Conservation (phyloP, 2,329 filamentous ascomycete genomes). For the Colletotrichum liaoningense region DNA sequence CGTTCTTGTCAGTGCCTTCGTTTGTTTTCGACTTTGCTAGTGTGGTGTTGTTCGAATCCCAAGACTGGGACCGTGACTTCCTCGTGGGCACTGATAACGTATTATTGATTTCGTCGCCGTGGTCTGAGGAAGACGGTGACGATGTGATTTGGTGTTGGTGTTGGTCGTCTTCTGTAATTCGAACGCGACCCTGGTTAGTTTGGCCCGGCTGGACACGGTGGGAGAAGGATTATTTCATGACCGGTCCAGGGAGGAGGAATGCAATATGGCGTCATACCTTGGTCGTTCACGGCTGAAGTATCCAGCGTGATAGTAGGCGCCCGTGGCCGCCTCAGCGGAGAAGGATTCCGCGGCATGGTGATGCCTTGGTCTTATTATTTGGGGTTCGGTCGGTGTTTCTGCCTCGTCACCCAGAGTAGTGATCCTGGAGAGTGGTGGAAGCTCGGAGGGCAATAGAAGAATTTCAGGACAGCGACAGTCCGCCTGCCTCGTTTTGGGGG, state of each 20-base stretch:
- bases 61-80: slow-evolving; percentile 35
- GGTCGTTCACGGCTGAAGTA: slow-evolving; percentile 35
- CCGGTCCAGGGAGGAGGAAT: slow-evolving; percentile 20
- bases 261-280: slow-evolving; percentile 33
- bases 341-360: slow-evolving; percentile 24
- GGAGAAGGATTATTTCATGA: not conserved
- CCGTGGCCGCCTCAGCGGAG: slow-evolving; percentile 29
- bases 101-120: slow-evolving; percentile 33
- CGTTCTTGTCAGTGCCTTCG: slow-evolving; percentile 29
- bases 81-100: slow-evolving; percentile 36
- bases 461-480: not conserved
- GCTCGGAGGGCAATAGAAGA: not conserved
- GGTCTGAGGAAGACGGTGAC: slow-evolving; percentile 25
- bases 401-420: not conserved
- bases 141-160: slow-evolving; percentile 10
- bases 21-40: slow-evolving; percentile 32
- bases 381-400: not conserved
- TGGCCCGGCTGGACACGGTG: not conserved
- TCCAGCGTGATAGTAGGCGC: slow-evolving; percentile 37
- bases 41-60: slow-evolving; percentile 35
- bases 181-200: slow-evolving; percentile 14
- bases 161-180: slow-evolving; percentile 12
- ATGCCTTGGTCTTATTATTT: not conserved
- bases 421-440: not conserved
- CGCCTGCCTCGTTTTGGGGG: not conserved